Evolutionary conservation across 371 early-diverging fungal species (phyloP).

Genomic region (Lichtheimia hyalospora): DNA sequence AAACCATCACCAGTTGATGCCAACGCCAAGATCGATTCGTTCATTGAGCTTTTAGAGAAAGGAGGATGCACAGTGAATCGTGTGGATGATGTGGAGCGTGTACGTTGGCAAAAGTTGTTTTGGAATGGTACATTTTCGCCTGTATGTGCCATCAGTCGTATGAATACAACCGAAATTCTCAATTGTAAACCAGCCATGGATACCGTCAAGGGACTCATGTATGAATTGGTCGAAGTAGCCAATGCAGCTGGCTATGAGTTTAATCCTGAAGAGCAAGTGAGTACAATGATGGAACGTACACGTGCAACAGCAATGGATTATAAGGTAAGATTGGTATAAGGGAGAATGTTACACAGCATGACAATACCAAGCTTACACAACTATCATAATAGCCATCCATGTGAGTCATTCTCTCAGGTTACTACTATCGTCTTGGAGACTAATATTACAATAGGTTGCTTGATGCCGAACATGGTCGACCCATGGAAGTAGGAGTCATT

Average conservation of each 20-base stretch:
- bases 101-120: constrained; percentile 84
- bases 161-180: constrained; percentile 65
- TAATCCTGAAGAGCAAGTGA: constrained; percentile 42
- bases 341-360: background rate
- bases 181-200: constrained; percentile 47
- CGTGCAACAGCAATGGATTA: constrained; percentile 48
- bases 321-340: constrained; percentile 23
- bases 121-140: constrained; percentile 86
- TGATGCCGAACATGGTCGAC: constrained; percentile 63
- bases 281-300: constrained; percentile 49
- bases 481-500: constrained; percentile 70
- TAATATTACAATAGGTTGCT: constrained; percentile 12
- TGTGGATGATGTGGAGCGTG: constrained; percentile 63
- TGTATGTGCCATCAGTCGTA: constrained; percentile 66
- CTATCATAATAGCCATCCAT: constrained; percentile 49
- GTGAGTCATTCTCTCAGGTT: constrained; percentile 17
- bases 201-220: constrained; percentile 56
- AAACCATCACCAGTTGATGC: constrained; percentile 24
- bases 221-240: constrained; percentile 62
- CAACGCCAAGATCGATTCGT: constrained; percentile 20
- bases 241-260: constrained; percentile 51
- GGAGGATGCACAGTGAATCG: constrained; percentile 53
- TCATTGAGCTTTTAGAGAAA: constrained; percentile 43
- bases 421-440: too few relatives aligned
- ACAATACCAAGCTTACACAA: background rate